Percentiles rank a stretch among this genome's conserved stretches.
Evolutionary conservation across 768 basidiomycete species (phyloP).

Genomic region (Boletus fagicola): DNA sequence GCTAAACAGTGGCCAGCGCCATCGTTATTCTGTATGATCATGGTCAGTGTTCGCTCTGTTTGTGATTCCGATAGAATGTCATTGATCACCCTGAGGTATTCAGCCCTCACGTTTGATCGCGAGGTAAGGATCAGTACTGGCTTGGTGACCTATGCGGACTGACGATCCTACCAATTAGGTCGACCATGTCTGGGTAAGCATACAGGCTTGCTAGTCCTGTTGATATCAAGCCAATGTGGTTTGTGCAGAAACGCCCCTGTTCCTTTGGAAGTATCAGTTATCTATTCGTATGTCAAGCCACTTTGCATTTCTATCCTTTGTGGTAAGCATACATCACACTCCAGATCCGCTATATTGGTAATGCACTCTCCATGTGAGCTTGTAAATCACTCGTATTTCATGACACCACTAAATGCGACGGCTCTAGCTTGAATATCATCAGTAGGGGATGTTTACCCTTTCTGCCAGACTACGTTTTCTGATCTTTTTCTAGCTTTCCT

Average conservation of each 20-base stretch:
- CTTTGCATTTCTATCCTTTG: neutral
- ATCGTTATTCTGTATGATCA: slow-evolving; percentile 23
- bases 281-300: slow-evolving; percentile 16
- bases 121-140: slow-evolving; percentile 9
- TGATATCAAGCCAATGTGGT: neutral
- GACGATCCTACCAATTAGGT: slow-evolving; percentile 5
- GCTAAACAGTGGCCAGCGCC: slow-evolving; percentile 7
- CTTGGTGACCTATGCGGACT: neutral
- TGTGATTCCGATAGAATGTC: neutral
- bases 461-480: neutral
- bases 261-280: slow-evolving; percentile 22
- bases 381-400: neutral
- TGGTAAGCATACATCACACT: neutral
- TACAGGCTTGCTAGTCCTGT: neutral
- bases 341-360: slow-evolving; percentile 25
- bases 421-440: slow-evolving; percentile 14
- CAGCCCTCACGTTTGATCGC: slow-evolving; percentile 17
- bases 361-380: slow-evolving; percentile 20
- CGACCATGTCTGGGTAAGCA: slow-evolving; percentile 21
- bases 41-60: slow-evolving; percentile 2
- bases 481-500: slow-evolving; percentile 15
- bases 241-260: slow-evolving; percentile 2
- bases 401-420: neutral
- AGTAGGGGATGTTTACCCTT: neutral
- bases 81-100: neutral